phyloP scores from a whole-genome alignment of 805 yeast genomes.

The Hanseniaspora nectarophila region DNA sequence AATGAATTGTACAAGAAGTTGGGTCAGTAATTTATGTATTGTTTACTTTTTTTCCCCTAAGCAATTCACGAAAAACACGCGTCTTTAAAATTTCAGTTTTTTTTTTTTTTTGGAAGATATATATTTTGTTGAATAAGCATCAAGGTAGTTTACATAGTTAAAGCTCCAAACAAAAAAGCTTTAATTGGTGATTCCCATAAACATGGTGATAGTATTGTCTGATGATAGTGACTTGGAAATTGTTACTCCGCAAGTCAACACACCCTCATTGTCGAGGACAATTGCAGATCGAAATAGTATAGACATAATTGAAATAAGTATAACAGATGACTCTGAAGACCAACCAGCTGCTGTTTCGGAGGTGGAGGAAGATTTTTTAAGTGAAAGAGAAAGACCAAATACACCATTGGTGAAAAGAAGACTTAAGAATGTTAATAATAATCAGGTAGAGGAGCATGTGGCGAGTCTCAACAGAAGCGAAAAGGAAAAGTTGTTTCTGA shows the following conservation, averaged over 20 bases:
- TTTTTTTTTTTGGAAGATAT: not conserved
- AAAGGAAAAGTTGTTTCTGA: not conserved
- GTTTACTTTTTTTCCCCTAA: not conserved
- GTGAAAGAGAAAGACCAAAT: not conserved
- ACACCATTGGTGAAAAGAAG: not conserved
- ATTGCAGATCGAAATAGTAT: not conserved
- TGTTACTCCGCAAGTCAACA: not conserved
- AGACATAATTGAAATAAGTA: not conserved
- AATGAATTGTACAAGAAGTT: constrained; percentile 2
- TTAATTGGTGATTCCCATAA: too few relatives aligned
- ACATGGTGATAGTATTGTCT: not conserved
- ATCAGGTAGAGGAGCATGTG: not conserved
- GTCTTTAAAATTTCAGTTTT: not conserved
- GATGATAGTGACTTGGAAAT: constrained; percentile 12
- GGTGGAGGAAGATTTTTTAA: not conserved
- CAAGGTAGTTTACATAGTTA: too few relatives aligned
- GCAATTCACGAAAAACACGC: too few relatives aligned
- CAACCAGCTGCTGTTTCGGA: not conserved
- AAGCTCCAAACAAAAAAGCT: too few relatives aligned
- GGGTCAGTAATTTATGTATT: not conserved
- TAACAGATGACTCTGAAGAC: not conserved
- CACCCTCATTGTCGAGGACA: not conserved
- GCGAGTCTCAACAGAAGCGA: not conserved
- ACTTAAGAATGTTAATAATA: not conserved
- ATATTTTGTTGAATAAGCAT: too few relatives aligned